These are phyloP conservation scores for Corynespora cassiicola DNA, from an alignment of 2,329 filamentous ascomycete species.

Conservation along the genomic window DNA sequence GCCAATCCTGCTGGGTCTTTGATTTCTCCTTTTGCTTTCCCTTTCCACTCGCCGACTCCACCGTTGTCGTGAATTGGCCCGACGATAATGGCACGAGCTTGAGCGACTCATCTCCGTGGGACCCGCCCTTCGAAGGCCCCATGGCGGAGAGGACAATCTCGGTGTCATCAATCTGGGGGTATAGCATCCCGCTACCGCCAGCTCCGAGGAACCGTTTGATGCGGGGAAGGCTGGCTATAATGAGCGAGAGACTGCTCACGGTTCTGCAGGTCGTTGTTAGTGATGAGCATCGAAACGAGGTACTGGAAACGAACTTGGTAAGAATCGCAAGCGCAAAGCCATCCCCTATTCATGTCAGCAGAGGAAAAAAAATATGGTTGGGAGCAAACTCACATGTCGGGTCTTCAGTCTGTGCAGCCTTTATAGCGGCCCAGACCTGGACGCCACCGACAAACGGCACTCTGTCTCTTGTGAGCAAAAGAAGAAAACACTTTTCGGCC, in stretches of 20 bases:
- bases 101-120: neutral
- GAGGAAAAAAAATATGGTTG: too few species aligned
- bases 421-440: conserved; percentile 20
- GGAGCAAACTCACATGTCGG: conserved; percentile 19
- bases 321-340: conserved; percentile 17
- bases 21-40: conserved; percentile 11
- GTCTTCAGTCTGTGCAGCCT: conserved; percentile 10
- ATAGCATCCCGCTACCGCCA: conserved; percentile 18
- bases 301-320: conserved; percentile 17
- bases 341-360: conserved; percentile 17
- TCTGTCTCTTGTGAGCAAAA: too few species aligned
- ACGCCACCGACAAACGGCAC: conserved; percentile 18
- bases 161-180: conserved; percentile 19
- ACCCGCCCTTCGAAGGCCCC: neutral
- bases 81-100: conserved; percentile 19
- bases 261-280: conserved; percentile 15
- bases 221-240: conserved; percentile 21
- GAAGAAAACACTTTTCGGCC: too few species aligned
- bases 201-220: conserved; percentile 22
- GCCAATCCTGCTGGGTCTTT: conserved; percentile 12
- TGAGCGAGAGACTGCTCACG: conserved; percentile 24
- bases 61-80: conserved; percentile 20
- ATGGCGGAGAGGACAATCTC: conserved; percentile 14
- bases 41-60: conserved; percentile 11
- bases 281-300: neutral